Evolutionary conservation across 2,329 filamentous ascomycete species (phyloP).

Genomic region (Aspergillus sp.): DNA sequence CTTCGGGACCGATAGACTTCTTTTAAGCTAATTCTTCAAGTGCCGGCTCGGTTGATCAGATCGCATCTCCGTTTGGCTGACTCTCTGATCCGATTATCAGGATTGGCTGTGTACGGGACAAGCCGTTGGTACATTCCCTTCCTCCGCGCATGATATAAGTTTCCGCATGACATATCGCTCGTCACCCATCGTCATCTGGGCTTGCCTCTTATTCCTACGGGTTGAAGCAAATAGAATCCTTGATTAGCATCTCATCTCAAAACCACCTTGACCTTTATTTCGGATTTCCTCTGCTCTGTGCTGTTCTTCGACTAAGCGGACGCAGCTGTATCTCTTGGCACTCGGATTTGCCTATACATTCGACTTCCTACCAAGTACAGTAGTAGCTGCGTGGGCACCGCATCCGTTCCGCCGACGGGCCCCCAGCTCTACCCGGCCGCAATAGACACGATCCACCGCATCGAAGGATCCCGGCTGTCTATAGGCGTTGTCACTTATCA

Average conservation of each 20-base stretch:
- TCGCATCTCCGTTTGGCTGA: neutral
- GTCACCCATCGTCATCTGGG: neutral
- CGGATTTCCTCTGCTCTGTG: neutral
- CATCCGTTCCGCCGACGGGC: constrained; percentile 36
- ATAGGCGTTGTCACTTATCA: neutral
- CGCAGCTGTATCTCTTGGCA: neutral
- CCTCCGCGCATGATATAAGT: constrained; percentile 3
- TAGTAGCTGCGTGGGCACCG: neutral
- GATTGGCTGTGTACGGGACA: neutral
- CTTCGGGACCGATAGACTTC: neutral
- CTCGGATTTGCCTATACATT: neutral
- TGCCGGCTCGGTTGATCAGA: neutral
- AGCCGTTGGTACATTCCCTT: neutral
- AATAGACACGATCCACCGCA: constrained; percentile 15
- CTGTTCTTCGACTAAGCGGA: neutral
- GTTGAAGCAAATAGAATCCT: neutral
- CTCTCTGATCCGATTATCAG: neutral
- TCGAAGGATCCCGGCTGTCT: constrained; percentile 6
- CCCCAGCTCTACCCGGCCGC: constrained; percentile 14
- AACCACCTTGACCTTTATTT: neutral
- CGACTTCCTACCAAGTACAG: neutral
- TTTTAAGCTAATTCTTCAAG: constrained; percentile 1
- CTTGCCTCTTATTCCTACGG: neutral
- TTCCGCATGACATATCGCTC: constrained; percentile 3
- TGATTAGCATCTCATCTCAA: neutral